Conservation (phyloP, 31 red algal genomes). For the Bonnemaisonia californica region DNA sequence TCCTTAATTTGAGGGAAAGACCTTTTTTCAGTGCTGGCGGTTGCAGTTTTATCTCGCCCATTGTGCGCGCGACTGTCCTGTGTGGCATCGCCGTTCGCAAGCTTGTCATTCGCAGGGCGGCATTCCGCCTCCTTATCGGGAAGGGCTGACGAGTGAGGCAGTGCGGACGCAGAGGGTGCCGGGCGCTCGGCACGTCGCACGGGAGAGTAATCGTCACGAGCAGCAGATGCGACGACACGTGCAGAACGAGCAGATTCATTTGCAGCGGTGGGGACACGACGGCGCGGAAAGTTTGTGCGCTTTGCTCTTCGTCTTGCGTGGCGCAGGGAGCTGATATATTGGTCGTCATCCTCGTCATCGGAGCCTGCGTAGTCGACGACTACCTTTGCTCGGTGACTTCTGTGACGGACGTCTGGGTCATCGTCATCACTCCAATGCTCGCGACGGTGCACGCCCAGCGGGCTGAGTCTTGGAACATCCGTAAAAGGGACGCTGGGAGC, state of each 20-base stretch:
- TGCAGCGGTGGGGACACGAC: conserved; percentile 26
- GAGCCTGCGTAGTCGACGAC: conserved; percentile 53
- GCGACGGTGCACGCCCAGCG: conserved; percentile 6
- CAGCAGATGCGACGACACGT: not conserved
- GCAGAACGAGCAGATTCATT: conserved; percentile 16
- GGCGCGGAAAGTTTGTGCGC: conserved; percentile 43
- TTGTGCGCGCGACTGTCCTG: not conserved
- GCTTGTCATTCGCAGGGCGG: not conserved
- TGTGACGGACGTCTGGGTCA: conserved; percentile 40
- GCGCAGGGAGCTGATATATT: conserved; percentile 54
- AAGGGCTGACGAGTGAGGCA: not conserved
- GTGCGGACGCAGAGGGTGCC: not conserved
- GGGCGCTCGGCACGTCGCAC: not conserved
- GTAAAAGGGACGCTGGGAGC: conserved; percentile 58
- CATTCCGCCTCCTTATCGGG: not conserved
- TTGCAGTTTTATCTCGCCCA: not conserved
- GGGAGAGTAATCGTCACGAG: conserved; percentile 25
- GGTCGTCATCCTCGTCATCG: conserved; percentile 62
- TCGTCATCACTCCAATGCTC: conserved; percentile 27
- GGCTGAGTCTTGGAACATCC: conserved; percentile 34
- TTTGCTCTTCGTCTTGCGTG: conserved; percentile 24
- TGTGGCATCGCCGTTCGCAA: not conserved
- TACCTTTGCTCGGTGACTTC: conserved; percentile 7
- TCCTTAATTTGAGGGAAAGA: not conserved
- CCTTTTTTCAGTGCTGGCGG: not conserved